A percentile compares a stretch with the other conserved stretches of the same genome.
These are phyloP conservation scores for Panaeolus cyanescens DNA, from an alignment of 768 basidiomycete species.

Conservation along the genomic window DNA sequence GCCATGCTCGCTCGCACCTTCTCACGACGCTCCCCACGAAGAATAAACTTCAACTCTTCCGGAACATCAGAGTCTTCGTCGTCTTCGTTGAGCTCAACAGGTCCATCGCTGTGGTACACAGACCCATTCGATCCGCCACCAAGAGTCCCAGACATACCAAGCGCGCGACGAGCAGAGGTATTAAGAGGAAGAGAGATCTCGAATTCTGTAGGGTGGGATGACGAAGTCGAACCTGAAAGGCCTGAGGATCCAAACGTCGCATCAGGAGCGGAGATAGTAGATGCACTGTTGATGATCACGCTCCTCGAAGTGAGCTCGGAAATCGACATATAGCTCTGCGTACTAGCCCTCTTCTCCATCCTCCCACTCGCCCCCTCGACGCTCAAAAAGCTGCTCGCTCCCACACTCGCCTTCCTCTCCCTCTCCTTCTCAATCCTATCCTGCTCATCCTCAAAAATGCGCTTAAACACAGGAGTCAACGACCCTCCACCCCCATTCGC, in stretches of 20 bases:
- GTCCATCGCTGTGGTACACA: slow-evolving; percentile 35
- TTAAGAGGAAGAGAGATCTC: slow-evolving; percentile 36
- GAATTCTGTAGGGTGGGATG: not conserved
- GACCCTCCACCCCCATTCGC: slow-evolving; percentile 16
- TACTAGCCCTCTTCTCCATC: not conserved
- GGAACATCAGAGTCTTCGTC: slow-evolving; percentile 84
- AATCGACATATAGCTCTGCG: not conserved
- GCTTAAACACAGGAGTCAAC: slow-evolving; percentile 36
- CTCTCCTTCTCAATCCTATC: slow-evolving; percentile 2
- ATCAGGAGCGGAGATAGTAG: not conserved
- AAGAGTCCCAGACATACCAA: slow-evolving; percentile 70
- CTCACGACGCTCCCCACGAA: slow-evolving; percentile 21
- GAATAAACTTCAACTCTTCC: slow-evolving; percentile 67
- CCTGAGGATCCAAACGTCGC: not conserved
- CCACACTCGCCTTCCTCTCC: not conserved
- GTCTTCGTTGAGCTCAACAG: slow-evolving; percentile 45
- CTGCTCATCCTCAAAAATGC: slow-evolving; percentile 14
- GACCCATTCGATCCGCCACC: slow-evolving; percentile 58
- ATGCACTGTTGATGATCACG: not conserved
- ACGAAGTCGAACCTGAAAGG: not conserved
- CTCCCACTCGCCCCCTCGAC: not conserved
- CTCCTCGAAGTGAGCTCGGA: not conserved
- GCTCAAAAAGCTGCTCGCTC: not conserved
- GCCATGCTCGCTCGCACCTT: slow-evolving; percentile 14
- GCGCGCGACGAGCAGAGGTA: slow-evolving; percentile 41